phyloP scores from a whole-genome alignment of 306 rosid genomes.

The Oemleria cerasiformis region DNA sequence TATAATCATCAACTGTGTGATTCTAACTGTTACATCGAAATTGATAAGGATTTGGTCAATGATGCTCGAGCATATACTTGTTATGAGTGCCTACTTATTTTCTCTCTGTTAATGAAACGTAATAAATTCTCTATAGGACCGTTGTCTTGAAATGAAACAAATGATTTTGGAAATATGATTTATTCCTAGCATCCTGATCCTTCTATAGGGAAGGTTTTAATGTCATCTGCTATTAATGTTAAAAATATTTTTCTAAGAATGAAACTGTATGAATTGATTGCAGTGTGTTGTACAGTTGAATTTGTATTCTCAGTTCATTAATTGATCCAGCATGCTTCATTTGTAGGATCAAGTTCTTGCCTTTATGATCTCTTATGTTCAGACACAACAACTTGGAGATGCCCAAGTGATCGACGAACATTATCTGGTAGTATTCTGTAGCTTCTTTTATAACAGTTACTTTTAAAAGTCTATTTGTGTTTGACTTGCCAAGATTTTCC shows the following conservation, averaged over 20 bases:
- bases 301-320: neutral
- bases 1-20: neutral
- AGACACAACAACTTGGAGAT: conserved; percentile 50
- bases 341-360: conserved; percentile 52
- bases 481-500: neutral
- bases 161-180: neutral
- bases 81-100: too few species aligned
- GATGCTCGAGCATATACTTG: too few species aligned
- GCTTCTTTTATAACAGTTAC: neutral
- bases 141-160: neutral
- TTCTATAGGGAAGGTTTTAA: neutral
- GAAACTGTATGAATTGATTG: neutral
- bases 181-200: neutral
- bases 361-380: conserved; percentile 77
- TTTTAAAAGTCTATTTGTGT: neutral
- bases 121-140: neutral
- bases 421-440: conserved; percentile 53
- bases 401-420: conserved; percentile 36
- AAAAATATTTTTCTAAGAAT: neutral
- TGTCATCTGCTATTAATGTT: neutral
- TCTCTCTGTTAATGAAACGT: neutral
- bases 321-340: conserved; percentile 21
- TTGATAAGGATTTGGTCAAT: too few species aligned
- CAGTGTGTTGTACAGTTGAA: neutral
- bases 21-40: neutral